A percentile compares a stretch with the other conserved stretches of the same genome.
Conservation (phyloP, 345 rosid genomes). For the Xanthoceras sorbifolium region DNA sequence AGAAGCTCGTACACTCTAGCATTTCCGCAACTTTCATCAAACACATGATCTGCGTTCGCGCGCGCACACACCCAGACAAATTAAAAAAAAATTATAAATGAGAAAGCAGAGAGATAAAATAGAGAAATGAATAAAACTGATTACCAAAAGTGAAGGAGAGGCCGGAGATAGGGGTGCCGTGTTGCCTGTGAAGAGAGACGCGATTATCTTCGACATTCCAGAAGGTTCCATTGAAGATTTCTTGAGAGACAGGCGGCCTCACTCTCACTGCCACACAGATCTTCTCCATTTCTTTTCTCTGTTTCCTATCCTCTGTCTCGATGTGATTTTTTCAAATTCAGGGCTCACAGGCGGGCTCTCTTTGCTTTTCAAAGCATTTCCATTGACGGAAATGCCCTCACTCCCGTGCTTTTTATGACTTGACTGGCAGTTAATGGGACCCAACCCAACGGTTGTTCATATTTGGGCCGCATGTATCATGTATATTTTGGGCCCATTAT, state of each 20-base stretch:
- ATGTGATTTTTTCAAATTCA: constrained; percentile 4
- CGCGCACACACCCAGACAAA: background rate
- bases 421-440: background rate
- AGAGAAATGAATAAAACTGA: background rate
- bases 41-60: constrained; percentile 63
- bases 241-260: constrained; percentile 56
- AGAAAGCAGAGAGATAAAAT: background rate
- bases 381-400: constrained; percentile 30
- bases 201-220: constrained; percentile 74
- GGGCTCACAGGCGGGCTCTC: constrained; percentile 26
- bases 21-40: constrained; percentile 69
- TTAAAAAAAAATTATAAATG: background rate
- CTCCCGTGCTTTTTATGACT: background rate
- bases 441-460: background rate
- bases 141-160: constrained; percentile 77
- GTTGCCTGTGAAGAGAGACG: constrained; percentile 70
- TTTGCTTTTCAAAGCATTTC: background rate
- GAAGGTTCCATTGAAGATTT: constrained; percentile 35
- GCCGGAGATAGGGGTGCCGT: constrained; percentile 68
- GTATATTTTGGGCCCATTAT: background rate
- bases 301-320: background rate
- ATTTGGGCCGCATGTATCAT: background rate
- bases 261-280: constrained; percentile 90
- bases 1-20: constrained; percentile 73
- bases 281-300: constrained; percentile 60